A percentile compares a stretch with the other conserved stretches of the same genome.
phyloP scores from a whole-genome alignment of 1,284 basidiomycete genomes.

The Trametes sp. region DNA sequence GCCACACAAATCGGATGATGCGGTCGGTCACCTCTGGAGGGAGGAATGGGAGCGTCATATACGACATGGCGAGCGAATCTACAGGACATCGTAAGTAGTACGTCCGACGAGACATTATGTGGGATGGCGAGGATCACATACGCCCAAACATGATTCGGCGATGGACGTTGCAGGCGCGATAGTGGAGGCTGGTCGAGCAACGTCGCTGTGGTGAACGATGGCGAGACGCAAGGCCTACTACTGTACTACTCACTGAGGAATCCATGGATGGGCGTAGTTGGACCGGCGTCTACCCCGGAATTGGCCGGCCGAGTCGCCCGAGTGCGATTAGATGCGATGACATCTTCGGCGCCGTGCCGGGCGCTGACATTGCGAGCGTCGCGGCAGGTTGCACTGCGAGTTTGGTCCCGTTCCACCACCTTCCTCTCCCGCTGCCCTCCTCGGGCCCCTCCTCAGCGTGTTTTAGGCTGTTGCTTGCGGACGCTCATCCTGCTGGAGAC shows the following conservation, averaged over 20 bases:
- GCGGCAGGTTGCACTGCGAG: not conserved
- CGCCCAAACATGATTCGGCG: no score
- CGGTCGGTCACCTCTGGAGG: not conserved
- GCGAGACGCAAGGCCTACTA: no score
- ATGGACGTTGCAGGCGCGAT: no score
- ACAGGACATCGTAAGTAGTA: no score
- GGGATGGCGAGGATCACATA: no score
- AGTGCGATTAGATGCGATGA: not conserved
- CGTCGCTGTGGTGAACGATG: no score
- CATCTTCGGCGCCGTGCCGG: no score
- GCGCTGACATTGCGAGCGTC: not conserved
- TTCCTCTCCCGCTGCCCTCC: not conserved
- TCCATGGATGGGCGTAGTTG: no score
- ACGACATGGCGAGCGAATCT: not conserved
- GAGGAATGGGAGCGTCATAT: not conserved
- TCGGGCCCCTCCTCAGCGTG: not conserved
- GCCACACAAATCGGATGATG: not conserved
- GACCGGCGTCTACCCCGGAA: not conserved
- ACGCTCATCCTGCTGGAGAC: not conserved
- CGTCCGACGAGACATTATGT: no score
- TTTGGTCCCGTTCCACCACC: not conserved
- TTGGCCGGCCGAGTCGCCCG: slow-evolving; percentile 2
- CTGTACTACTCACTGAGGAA: no score
- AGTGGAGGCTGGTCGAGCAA: no score
- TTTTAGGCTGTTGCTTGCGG: not conserved